phyloP scores from a whole-genome alignment of 208 protist genomes.

The Leishmania aethiopica region DNA sequence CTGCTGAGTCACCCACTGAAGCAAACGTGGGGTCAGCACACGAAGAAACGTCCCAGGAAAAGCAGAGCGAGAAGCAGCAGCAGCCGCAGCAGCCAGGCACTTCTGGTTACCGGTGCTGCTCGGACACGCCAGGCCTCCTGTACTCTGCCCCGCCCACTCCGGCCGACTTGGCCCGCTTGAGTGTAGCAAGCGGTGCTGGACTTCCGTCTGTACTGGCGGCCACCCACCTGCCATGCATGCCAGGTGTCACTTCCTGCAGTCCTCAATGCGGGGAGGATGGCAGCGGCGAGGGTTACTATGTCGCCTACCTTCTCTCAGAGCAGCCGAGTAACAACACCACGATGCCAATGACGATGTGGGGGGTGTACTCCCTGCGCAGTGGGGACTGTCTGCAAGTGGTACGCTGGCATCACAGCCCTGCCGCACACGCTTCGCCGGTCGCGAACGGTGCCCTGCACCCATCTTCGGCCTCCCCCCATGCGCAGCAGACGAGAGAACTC shows the following conservation, averaged over 20 bases:
- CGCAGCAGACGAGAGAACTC: slow-evolving; percentile 11
- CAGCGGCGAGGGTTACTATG: not conserved
- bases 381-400: slow-evolving; percentile 24
- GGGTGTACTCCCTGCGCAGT: slow-evolving; percentile 2
- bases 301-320: slow-evolving; percentile 8
- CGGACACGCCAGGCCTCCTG: not conserved
- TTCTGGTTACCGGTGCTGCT: not conserved
- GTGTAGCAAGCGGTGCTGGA: not conserved
- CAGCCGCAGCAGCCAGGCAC: not conserved
- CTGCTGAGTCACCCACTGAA: not conserved
- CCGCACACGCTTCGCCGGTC: not conserved
- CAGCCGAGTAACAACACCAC: not conserved
- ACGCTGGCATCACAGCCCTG: slow-evolving; percentile 12
- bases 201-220: not conserved
- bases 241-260: not conserved
- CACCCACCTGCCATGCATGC: slow-evolving; percentile 1
- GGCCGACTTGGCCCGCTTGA: not conserved
- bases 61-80: not conserved
- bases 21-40: not conserved
- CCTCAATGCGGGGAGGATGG: not conserved
- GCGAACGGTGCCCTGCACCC: not conserved
- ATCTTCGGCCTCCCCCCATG: not conserved
- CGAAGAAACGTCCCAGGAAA: not conserved
- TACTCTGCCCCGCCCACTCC: slow-evolving; percentile 2
- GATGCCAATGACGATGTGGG: not conserved